Base-by-base conservation (phyloP, 371 early-diverging fungal species). In the Syncephalastrum sp. region DNA sequence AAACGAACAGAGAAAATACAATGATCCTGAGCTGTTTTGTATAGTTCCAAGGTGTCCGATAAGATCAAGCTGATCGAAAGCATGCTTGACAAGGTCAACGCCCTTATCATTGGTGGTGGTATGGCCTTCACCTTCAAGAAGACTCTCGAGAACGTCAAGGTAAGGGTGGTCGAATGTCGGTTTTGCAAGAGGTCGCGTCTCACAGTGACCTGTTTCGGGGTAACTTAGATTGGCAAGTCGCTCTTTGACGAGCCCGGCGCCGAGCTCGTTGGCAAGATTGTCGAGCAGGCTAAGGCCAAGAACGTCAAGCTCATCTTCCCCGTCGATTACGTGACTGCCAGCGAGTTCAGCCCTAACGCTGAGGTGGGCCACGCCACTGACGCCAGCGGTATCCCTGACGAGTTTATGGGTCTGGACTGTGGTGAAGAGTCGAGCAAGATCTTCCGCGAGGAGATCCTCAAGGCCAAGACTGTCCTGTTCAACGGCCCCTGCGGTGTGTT, bases 121-220 rank as follows among this genome's bases (percentile, higher is more conserved):
- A 96, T 99, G 96, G 94, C 95, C 60, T 97, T 94, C 82, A 97
- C 99, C 55, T 97, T 99, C 87, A 86, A 93, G 80, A 96, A 98
- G 88, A 84, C 89, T 50, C 72, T 91, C 50, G 79, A 93, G 17
- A 73, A 81, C 50, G 87, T 95, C 69, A 82, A 91, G 77, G 86
- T 88, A 82, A 29, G 10, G 21, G 19, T 42, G 27, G 29, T 55
- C 27, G 46, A 46, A 17, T 14, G 42, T 45, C 44, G 16, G 21
- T 45, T 19, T 17, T 13, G 13, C 23, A 54, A 42, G 38, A 23
- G 25, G 2, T 41, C 49, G 56, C 44, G 38, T 53, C 50, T 53
- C 56, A 48, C 46, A 41, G 45, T 25, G 42, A 16, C 29, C 17
- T 17, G 47, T 33, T 33, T 43, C 2, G 21, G 15, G 24, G 0